phyloP scores from a whole-genome alignment of 352 stramenopile genomes.

The Phytophthora nicotianae region DNA sequence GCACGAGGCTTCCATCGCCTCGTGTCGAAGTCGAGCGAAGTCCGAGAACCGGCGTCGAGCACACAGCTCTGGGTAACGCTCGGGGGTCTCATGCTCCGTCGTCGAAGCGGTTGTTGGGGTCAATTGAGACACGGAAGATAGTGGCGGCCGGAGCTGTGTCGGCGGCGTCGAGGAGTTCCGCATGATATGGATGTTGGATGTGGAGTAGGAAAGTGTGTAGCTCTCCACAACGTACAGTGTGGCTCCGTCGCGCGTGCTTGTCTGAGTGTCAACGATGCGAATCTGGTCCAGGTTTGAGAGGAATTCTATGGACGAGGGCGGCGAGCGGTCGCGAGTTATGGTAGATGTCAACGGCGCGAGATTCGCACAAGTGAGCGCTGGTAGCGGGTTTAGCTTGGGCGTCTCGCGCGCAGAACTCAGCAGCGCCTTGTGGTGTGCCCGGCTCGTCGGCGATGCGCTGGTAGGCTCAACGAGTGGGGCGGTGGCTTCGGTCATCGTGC shows the following conservation, averaged over 20 bases:
- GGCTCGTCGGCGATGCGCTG: not conserved
- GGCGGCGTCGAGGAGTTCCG: conserved; percentile 1
- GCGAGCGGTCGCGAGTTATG: conserved; percentile 17
- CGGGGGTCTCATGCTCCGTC: conserved; percentile 13
- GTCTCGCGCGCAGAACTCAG: conserved; percentile 4
- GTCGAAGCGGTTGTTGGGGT: conserved; percentile 13
- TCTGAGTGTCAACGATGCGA: conserved; percentile 35
- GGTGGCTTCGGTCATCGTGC: not conserved
- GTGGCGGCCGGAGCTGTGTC: not conserved
- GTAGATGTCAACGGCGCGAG: conserved; percentile 22
- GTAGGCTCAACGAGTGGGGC: not conserved
- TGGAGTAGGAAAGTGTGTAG: conserved; percentile 23
- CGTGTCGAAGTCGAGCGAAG: conserved; percentile 32
- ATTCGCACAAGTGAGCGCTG: conserved; percentile 8
- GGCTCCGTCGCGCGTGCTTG: conserved; percentile 27
- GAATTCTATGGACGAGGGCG: conserved; percentile 35
- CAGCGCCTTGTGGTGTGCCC: conserved; percentile 12
- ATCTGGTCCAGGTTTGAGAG: conserved; percentile 45
- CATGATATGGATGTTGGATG: conserved; percentile 36
- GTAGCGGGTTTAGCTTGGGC: conserved; percentile 5
- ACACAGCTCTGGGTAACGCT: conserved; percentile 22
- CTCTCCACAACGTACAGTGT: conserved; percentile 48
- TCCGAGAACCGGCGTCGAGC: conserved; percentile 36
- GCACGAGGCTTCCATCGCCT: conserved; percentile 34
- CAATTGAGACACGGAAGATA: conserved; percentile 4